Evolutionary conservation across 768 basidiomycete genomes (phyloP).

Genomic region (Tulasnella calospora): DNA sequence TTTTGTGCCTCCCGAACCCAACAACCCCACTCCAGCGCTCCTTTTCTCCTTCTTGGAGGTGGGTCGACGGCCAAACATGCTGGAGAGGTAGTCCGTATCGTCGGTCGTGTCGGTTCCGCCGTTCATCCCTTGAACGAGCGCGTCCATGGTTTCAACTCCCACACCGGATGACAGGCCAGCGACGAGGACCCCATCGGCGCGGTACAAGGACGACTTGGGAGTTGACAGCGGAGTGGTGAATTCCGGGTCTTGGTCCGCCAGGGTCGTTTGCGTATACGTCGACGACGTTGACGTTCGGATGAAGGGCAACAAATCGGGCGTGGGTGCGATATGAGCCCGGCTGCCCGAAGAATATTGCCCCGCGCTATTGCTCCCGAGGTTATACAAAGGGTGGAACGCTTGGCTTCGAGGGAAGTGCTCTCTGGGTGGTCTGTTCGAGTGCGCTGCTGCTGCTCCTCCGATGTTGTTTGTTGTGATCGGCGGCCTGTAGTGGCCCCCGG

Average conservation of each 20-base stretch:
- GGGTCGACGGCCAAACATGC: conserved; percentile 13
- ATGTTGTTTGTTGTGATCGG: neutral
- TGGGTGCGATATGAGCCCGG: conserved; percentile 3
- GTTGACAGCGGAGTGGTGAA: conserved; percentile 24
- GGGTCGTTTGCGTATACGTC: conserved; percentile 25
- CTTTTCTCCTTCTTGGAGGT: conserved; percentile 48
- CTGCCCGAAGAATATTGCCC: conserved; percentile 4
- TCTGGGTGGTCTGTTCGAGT: neutral
- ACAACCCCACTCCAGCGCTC: conserved; percentile 38
- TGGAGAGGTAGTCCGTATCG: conserved; percentile 16
- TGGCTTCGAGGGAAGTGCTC: neutral
- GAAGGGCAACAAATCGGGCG: neutral
- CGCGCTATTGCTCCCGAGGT: neutral
- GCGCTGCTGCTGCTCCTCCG: neutral
- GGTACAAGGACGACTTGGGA: conserved; percentile 16
- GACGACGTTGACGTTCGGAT: conserved; percentile 25
- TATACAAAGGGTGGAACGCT: neutral
- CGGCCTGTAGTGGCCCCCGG: neutral
- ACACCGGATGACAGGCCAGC: conserved; percentile 65
- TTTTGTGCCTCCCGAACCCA: conserved; percentile 37
- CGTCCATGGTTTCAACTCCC: conserved; percentile 76
- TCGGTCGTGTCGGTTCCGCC: conserved; percentile 36
- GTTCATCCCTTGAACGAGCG: conserved; percentile 86
- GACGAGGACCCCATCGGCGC: conserved; percentile 48
- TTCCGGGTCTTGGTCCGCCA: conserved; percentile 20